Base-by-base conservation (phyloP, 2,329 filamentous ascomycete species). In the Paramyrothecium sp. region DNA sequence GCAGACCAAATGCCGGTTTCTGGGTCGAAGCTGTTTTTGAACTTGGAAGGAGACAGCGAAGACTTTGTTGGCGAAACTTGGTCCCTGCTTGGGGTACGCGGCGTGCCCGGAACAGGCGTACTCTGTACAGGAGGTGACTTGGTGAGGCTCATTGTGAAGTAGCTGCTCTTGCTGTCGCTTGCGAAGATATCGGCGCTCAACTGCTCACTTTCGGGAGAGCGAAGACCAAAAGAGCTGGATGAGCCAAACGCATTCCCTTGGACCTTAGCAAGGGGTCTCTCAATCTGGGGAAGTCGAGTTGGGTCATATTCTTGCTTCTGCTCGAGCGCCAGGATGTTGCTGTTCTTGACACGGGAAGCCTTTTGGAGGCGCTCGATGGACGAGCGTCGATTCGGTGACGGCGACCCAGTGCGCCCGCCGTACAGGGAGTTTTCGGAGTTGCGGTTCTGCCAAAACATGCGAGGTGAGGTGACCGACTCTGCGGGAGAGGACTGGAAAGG, bases 301-400 rank as follows among this genome's bases (percentile, higher is more conserved):
- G 93, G 92, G 73, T 97, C 92, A 79, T 97, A 97, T 78, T 96
- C 90, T 72, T 92, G 87, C 76, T 93, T 93, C 70, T 92, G 89
- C 76, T 97, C 93, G 56, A 93, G 89, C 47, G 92, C 92, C 71
- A 97, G 91, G 82, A 98, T 97, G 77, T 89, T 96, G 83, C 94
- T 97, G 79, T 97, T 98, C 82, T 94, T 97, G 68, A 99, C 95
- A 59, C 95, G 90, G 56, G 94, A 97, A 33, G 92, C 93, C 72
- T 89, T 91, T 78, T 97, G 96, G 58, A 99, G 83, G 69, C 93
- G 93, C 82, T 99, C 95, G 64, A 99, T 93, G 19, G 94, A 98
- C 50, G 91, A 91, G 70, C 94, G 89, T 68, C 91, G 90, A 57
- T 86, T 88, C 21, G 91, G 87, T 50, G 89, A 89, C 8, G 88